phyloP scores from a whole-genome alignment of 129 eudicot genomes.

The Lonicera japonica region DNA sequence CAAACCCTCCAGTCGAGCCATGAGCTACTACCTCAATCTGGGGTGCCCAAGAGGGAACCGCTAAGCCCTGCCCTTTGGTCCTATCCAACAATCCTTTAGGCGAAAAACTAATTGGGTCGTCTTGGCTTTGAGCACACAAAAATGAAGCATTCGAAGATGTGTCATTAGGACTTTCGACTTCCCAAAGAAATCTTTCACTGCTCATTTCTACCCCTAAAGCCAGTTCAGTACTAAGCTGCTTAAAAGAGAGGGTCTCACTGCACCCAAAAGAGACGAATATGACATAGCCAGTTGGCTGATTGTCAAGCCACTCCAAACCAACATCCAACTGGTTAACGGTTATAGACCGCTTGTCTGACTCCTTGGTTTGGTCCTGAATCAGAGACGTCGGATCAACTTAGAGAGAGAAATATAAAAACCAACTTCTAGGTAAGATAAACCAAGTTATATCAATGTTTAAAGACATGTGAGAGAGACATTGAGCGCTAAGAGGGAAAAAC shows the following conservation, averaged over 20 bases:
- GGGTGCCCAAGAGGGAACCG: constrained; percentile 12
- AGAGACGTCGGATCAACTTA: not conserved
- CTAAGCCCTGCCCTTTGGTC: constrained; percentile 3
- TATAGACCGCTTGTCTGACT: not conserved
- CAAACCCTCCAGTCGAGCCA: not conserved
- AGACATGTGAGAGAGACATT: too few species aligned
- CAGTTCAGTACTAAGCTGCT: constrained; percentile 12
- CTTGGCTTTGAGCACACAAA: not conserved
- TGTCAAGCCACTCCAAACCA: constrained; percentile 10
- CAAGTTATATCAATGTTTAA: too few species aligned
- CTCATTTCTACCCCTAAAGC: constrained; percentile 13
- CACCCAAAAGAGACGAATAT: constrained; percentile 19
- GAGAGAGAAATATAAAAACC: too few species aligned
- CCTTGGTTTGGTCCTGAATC: not conserved
- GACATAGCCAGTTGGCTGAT: constrained; percentile 14
- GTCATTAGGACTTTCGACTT: constrained; percentile 5
- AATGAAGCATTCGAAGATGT: not conserved
- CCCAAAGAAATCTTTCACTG: constrained; percentile 9
- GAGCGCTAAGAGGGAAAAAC: too few species aligned
- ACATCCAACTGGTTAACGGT: not conserved
- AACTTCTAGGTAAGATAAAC: not conserved
- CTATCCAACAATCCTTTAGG: constrained; percentile 8
- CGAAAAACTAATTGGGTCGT: not conserved
- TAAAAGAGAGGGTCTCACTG: constrained; percentile 20
- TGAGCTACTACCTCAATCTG: constrained; percentile 8